Conservation (phyloP, 805 yeast species). For the Cyberlindnera galapagoensis region DNA sequence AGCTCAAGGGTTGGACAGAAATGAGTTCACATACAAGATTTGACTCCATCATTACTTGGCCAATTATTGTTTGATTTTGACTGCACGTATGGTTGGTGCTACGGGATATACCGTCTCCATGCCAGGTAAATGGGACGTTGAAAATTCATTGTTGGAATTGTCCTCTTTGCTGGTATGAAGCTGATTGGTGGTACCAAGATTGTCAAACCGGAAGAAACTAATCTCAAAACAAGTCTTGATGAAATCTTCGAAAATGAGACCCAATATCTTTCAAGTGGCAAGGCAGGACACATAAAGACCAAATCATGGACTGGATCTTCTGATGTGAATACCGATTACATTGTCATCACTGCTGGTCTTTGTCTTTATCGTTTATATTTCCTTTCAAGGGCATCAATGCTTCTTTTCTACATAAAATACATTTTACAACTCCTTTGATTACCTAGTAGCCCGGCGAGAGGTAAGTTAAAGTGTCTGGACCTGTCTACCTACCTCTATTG, state of each 20-base stretch:
- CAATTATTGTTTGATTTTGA: conserved; percentile 39
- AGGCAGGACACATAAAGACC: conserved; percentile 27
- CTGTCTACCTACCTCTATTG: no score
- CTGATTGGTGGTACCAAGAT: conserved; percentile 38
- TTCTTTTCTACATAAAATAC: no score
- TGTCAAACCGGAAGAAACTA: conserved; percentile 42
- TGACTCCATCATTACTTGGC: conserved; percentile 60
- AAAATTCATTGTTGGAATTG: conserved; percentile 53
- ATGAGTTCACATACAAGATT: conserved; percentile 39
- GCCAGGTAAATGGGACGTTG: conserved; percentile 61
- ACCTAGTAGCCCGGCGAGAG: no score
- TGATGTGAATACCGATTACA: no score
- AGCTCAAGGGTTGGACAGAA: conserved; percentile 41
- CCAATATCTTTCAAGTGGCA: conserved; percentile 13
- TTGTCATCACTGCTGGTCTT: no score
- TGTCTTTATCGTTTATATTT: no score
- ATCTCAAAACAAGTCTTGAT: conserved; percentile 43
- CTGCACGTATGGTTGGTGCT: conserved; percentile 44
- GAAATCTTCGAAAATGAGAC: conserved; percentile 55
- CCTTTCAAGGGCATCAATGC: no score
- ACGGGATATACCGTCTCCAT: conserved; percentile 69
- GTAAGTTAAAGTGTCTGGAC: no score
- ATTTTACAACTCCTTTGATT: no score
- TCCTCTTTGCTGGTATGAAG: conserved; percentile 43
- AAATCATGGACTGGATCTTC: conserved; percentile 13